Evolutionary conservation across 768 basidiomycete genomes (phyloP).

Genomic region (Xerocomellus intermedius): DNA sequence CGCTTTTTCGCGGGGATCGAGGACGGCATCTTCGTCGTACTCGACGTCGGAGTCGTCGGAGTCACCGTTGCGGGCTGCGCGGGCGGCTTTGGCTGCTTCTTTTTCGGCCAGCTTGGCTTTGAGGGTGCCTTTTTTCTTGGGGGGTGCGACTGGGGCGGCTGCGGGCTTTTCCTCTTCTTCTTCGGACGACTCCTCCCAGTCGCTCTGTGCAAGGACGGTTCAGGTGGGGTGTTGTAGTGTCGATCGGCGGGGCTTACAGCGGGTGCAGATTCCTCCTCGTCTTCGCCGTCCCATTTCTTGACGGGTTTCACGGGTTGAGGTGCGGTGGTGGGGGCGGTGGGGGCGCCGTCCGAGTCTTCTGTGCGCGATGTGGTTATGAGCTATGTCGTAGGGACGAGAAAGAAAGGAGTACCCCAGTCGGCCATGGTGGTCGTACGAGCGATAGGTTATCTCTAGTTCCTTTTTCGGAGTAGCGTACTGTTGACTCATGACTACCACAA

Average conservation of each 20-base stretch:
- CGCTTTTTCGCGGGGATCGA: conserved; percentile 79
- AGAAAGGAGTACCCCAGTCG: conserved; percentile 44
- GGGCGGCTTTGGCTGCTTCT: conserved; percentile 68
- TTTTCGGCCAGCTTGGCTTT: conserved; percentile 93
- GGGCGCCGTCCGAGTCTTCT: conserved; percentile 40
- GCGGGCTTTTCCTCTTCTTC: conserved; percentile 64
- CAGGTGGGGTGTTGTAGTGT: not conserved
- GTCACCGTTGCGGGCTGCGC: conserved; percentile 37
- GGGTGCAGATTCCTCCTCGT: conserved; percentile 78
- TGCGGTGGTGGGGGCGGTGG: conserved; percentile 21
- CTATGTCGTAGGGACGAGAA: not conserved
- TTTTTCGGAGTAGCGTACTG: conserved; percentile 1
- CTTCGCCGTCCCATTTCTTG: conserved; percentile 88
- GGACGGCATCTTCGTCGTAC: conserved; percentile 71
- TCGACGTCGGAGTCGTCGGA: conserved; percentile 40
- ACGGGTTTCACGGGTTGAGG: conserved; percentile 27
- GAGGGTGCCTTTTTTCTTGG: conserved; percentile 90
- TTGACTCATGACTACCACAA: conserved; percentile 2
- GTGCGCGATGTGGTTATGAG: conserved; percentile 24
- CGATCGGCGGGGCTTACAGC: conserved; percentile 51
- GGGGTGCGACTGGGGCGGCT: conserved; percentile 54
- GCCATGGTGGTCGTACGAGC: conserved; percentile 34
- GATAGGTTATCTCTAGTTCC: not conserved
- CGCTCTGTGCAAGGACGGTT: conserved; percentile 64
- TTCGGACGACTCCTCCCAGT: conserved; percentile 88